Base-by-base conservation (phyloP, 2,329 filamentous ascomycete species). In the Ophiostoma angusticollis region DNA sequence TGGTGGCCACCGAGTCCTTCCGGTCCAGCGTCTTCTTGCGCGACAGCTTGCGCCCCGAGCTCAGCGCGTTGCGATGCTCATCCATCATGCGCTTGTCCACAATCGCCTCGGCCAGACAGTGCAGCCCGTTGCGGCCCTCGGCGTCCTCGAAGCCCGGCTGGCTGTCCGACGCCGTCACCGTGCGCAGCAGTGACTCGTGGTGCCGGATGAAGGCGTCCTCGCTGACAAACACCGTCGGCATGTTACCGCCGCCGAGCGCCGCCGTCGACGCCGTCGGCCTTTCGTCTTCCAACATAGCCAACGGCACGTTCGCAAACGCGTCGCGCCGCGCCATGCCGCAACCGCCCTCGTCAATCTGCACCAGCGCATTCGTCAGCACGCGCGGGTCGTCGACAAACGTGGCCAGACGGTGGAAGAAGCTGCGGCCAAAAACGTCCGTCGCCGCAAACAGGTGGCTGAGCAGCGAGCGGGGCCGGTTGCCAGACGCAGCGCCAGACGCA, bases 81-180 rank as follows among this genome's bases (percentile, higher is more conserved):
- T 58, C 54, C 12, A 57, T 51, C 9, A 57, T 60, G 4, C 55
- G 52, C 23, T 54, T 39, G 45, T 62, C 62, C 1, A 74, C 53
- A n/a, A 63, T 63, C 6, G 65, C 68, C 43, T 67, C 63, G 3
- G 71, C 71, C n/a, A 76, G 63, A 44, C 69, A 73, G 46, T 76
- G 72, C 13, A 76, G 57, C 8, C 64, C 70, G 43, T 76, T 76
- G 17, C 69, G 65, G 5, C 72, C 71, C 5, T 63, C 52, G 1
- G 53, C 28, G 45, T 70, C 64, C 45, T 68, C 63, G 13, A 51
- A 38, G 6, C 37, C 46, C 0, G 60, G 53, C 30, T 58, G 50
- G 13, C 45, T 50, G 34, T 54, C 48, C 3, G 59, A 58, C 3
- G 51, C 52, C 7, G 51, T 54, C 19, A 68, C 55, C 21, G 60